Evolutionary conservation across 2,329 filamentous ascomycete species (phyloP).

Genomic region (Calycina herbarum): DNA sequence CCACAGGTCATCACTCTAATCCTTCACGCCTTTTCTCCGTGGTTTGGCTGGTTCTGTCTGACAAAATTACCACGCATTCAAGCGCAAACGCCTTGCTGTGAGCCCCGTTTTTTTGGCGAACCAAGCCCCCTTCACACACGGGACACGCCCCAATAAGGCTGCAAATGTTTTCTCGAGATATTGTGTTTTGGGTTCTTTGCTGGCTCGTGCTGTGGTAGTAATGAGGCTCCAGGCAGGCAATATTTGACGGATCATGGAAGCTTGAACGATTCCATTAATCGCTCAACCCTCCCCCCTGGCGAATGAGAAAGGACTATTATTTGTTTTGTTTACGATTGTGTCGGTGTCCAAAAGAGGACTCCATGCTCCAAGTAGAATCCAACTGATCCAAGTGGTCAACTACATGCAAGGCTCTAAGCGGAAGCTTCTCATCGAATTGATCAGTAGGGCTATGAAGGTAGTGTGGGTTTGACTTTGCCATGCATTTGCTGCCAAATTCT

Average conservation of each 20-base stretch:
- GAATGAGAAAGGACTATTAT: not conserved
- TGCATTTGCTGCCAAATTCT: not conserved
- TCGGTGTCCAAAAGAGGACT: slow-evolving; percentile 4
- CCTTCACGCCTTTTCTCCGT: not conserved
- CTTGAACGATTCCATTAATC: not conserved
- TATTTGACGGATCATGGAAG: slow-evolving; percentile 4
- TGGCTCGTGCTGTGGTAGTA: not conserved
- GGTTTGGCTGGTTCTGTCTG: not conserved
- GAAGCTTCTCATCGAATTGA: slow-evolving; percentile 12
- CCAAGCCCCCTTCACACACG: not conserved
- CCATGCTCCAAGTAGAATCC: slow-evolving; percentile 5
- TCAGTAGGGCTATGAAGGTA: not conserved
- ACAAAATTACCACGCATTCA: not conserved
- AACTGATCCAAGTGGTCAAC: not conserved
- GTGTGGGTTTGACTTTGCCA: not conserved
- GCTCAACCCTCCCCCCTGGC: not conserved
- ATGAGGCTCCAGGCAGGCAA: slow-evolving; percentile 13
- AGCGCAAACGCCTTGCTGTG: slow-evolving; percentile 3
- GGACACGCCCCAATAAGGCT: slow-evolving; percentile 14
- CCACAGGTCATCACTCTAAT: not conserved
- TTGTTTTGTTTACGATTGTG: not conserved
- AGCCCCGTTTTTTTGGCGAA: slow-evolving; percentile 5
- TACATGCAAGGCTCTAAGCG: slow-evolving; percentile 14
- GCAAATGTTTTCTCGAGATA: not conserved
- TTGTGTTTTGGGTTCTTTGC: not conserved